Base-by-base conservation (phyloP, 2,329 filamentous ascomycete genomes). In the Cadophora sp. region DNA sequence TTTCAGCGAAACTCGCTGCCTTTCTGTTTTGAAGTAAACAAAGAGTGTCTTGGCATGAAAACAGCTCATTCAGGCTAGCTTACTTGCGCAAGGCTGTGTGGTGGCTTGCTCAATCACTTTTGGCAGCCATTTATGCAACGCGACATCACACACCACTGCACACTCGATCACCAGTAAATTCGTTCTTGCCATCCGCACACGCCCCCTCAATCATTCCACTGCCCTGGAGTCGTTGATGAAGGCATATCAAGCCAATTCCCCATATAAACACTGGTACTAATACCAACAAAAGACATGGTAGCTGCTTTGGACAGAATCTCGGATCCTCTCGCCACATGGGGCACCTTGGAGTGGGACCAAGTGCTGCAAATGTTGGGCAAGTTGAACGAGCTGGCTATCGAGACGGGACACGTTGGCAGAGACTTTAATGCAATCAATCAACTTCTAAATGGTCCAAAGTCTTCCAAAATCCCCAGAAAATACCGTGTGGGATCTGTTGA, bases 371-470 rank as follows among this genome's bases (percentile, higher is more conserved):
- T n/a, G 34, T 16, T 59, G 22, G n/a, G 31, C n/a, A 43, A n/a
- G 14, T 40, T 26, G 34, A 59, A 34, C 9, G 31, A 59, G 55
- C 34, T 26, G 34, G 31, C 55, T 2, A 5, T 22, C 8, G 29
- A 31, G 22, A 59, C 22, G 14, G 55, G 34, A 40, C 16, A 22
- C 12, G n/a, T 34, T 4, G 19, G 2, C 9, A 58, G 53, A 37
- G 29, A 58, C 29, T 24, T 58, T 16, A 31, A 58, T 12, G 29
- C 53, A 6, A 34, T 37, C 29, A 58, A 58, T 37, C 29, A 58
- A 37, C 53, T 58, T 22, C 53, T 58, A 16, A 58, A 58, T 37
- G 29, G 29, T 22, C 29, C 37, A 58, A 58, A 19, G 31, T 34
- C 4, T 19, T 22, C 29, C 37, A 58, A 58, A 19, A 11, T 34